phyloP scores from a whole-genome alignment of 257 asterid species.

The Nicotiana tabacum region DNA sequence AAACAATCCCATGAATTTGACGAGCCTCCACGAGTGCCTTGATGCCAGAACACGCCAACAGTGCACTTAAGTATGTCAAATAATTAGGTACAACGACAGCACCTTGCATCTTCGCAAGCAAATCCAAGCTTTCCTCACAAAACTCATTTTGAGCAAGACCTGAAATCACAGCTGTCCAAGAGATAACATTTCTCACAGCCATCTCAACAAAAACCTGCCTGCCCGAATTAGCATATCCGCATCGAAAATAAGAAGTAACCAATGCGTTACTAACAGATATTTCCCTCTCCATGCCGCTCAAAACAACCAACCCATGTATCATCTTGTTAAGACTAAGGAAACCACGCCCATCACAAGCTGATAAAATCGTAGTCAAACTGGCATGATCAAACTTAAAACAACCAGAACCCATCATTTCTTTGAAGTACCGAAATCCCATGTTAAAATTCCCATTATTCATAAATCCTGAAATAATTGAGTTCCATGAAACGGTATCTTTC shows the following conservation, averaged over 20 bases:
- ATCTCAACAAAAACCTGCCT: constrained; percentile 57
- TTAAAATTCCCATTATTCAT: constrained; percentile 33
- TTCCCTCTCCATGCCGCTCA: constrained; percentile 54
- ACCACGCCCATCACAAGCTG: constrained; percentile 47
- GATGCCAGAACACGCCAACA: constrained; percentile 70
- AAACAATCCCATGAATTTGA: constrained; percentile 62
- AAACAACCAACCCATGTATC: constrained; percentile 59
- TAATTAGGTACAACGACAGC: constrained; percentile 45
- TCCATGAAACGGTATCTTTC: constrained; percentile 76
- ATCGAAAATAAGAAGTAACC: constrained; percentile 56
- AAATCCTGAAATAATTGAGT: constrained; percentile 74
- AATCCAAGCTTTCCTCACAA: constrained; percentile 52
- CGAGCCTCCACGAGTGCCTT: constrained; percentile 59
- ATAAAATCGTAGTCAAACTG: constrained; percentile 55
- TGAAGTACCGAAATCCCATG: constrained; percentile 52
- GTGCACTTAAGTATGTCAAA: constrained; percentile 61
- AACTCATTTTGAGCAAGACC: constrained; percentile 62
- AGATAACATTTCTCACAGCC: constrained; percentile 63
- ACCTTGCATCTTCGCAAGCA: constrained; percentile 49
- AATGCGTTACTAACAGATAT: constrained; percentile 66
- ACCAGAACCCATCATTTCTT: constrained; percentile 29
- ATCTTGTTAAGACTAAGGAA: constrained; percentile 31
- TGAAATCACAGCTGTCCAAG: constrained; percentile 82
- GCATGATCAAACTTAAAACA: constrained; percentile 48
- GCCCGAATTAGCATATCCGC: constrained; percentile 46